Evolutionary conservation across 1,284 basidiomycete species (phyloP), one percentile per base, ranked within the genome.

Genomic region (Ustilago shanxiensis): DNA sequence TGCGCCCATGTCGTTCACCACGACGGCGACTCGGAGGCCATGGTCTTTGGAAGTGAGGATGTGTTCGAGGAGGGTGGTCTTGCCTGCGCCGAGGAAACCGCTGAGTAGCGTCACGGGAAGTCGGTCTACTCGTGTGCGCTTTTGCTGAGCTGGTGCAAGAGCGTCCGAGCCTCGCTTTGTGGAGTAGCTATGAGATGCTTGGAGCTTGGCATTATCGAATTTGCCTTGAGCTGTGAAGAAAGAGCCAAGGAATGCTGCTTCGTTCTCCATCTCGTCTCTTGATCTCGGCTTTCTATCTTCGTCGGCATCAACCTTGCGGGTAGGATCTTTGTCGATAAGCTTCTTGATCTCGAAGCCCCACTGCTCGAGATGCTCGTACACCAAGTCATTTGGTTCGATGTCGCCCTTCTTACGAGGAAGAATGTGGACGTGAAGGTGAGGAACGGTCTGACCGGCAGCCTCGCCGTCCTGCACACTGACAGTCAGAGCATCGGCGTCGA

Each of bases 21-120:
- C 87, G 18, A 88, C 85, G 10, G 79, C 86, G 52, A 87, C 85
- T 41, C 86, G 81, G 29, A 88, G 67, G 3, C 87, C 87, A 54
- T 88, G 88, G 41, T 88, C 85, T 37, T 81, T 86, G 11, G 81
- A 84, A 37, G 86, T 87, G 37, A 89, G 82, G 58, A 89, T 88
- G 70, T 87, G 83, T 39, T 86, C 85, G 2, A 89, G 79, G 18
- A 88, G 76, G 3, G 88, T 88, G 10, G 88, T 88, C 81, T 88
- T 89, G n/a, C 88, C 88, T 3, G 83, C 80, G 0, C 88, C 88
- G 28, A 88, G 75, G 80, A 88, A 88, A 5, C 88, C 88, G 29
- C 82, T 85, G 5, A 88, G 79, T 9, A 88, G 84, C 8, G 88
- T 88, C 22, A 88, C 88, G 6, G 88, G 88, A 1, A 88, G 83